Percentiles rank a stretch among this genome's conserved stretches.
Conservation (phyloP, 2,329 filamentous ascomycete species). For the Cladosporium sp. region DNA sequence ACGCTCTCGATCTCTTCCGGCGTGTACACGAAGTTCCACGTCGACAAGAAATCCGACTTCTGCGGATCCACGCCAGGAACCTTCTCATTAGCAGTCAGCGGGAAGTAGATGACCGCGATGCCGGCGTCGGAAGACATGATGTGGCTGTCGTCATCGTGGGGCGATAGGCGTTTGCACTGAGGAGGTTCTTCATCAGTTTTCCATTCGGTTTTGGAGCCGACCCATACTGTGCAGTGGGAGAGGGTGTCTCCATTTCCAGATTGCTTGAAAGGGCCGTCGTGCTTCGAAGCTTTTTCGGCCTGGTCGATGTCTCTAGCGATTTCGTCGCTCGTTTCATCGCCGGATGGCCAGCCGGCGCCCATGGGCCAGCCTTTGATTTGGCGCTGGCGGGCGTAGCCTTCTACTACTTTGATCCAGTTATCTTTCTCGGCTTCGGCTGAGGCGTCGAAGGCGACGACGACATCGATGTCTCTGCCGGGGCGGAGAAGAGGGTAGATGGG, state of each 20-base stretch:
- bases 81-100: constrained; percentile 78
- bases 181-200: constrained; percentile 43
- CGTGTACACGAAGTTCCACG: constrained; percentile 98
- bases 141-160: constrained; percentile 51
- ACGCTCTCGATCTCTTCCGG: constrained; percentile 86
- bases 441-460: constrained; percentile 90
- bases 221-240: constrained; percentile 93
- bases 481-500: constrained; percentile 92
- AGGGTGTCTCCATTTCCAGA: constrained; percentile 53
- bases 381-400: constrained; percentile 87
- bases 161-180: constrained; percentile 46
- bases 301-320: constrained; percentile 65
- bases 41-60: constrained; percentile 81
- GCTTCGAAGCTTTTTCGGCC: constrained; percentile 49
- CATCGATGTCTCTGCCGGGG: constrained; percentile 82
- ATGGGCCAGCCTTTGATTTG: constrained; percentile 93
- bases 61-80: constrained; percentile 81
- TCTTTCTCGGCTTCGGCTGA: constrained; percentile 90
- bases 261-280: constrained; percentile 32
- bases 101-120: constrained; percentile 86
- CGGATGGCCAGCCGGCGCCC: constrained; percentile 87
- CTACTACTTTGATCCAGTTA: constrained; percentile 93
- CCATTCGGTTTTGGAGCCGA: constrained; percentile 54
- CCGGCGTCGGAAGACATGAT: constrained; percentile 61
- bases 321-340: constrained; percentile 58